A percentile compares a stretch with the other conserved stretches of the same genome.
Conservation (phyloP, 345 rosid species). For the sweet orange (Citrus sinensis) region DNA sequence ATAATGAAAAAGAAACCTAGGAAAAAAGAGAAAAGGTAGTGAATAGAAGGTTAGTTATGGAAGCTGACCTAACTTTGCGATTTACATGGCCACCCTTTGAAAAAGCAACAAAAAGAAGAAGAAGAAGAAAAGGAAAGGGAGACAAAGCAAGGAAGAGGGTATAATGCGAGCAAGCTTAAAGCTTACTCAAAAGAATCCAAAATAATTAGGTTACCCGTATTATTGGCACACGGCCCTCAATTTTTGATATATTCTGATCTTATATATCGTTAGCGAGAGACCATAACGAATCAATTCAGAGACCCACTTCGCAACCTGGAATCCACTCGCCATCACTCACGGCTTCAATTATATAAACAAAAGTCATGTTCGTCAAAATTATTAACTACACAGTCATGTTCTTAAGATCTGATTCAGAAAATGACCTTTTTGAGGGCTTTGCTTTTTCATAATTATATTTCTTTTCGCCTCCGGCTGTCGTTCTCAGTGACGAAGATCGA, state of each 20-base stretch:
- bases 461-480: not conserved
- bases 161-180: conserved; percentile 30
- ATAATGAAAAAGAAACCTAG: not conserved
- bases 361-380: conserved; percentile 6
- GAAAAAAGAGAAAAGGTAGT: not conserved
- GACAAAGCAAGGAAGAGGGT: not conserved
- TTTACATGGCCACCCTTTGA: conserved; percentile 9
- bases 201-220: not conserved
- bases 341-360: conserved; percentile 12
- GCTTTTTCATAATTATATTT: not conserved
- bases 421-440: not conserved
- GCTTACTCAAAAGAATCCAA: conserved; percentile 16
- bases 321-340: conserved; percentile 29
- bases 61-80: conserved; percentile 2
- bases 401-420: conserved; percentile 1
- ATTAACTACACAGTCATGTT: conserved; percentile 10
- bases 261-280: not conserved
- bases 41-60: conserved; percentile 3
- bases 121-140: not conserved
- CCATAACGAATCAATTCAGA: not conserved
- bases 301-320: conserved; percentile 23
- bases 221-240: not conserved
- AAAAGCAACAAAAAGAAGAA: not conserved
- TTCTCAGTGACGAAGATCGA: not conserved
- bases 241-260: not conserved